Evolutionary conservation across 306 rosid genomes (phyloP).

Genomic region (Carpinus fangiana): DNA sequence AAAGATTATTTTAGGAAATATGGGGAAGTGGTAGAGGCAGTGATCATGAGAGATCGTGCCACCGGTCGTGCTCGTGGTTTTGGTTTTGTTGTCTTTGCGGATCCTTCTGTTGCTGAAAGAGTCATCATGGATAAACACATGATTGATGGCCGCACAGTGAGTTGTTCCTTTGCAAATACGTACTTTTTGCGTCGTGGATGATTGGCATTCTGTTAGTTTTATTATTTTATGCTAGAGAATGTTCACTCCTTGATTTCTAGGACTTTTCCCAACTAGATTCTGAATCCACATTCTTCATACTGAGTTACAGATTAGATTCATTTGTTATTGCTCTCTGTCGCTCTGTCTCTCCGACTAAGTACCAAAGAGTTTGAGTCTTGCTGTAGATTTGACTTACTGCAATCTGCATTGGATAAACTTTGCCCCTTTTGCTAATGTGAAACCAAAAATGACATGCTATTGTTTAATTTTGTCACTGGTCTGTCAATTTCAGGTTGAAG

Average conservation of each 20-base stretch:
- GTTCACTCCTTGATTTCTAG: neutral
- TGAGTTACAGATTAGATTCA: conserved; percentile 8
- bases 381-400: conserved; percentile 29
- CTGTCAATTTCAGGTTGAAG: conserved; percentile 77
- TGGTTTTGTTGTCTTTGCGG: conserved; percentile 83
- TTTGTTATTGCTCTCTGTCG: conserved; percentile 6
- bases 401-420: conserved; percentile 39
- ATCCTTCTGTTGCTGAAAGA: conserved; percentile 83
- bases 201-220: conserved; percentile 23
- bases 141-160: conserved; percentile 88
- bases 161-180: conserved; percentile 36
- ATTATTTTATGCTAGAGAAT: neutral
- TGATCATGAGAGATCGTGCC: conserved; percentile 95
- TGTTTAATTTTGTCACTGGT: conserved; percentile 35
- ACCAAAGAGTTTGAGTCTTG: conserved; percentile 17
- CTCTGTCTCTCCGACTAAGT: conserved; percentile 14
- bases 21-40: conserved; percentile 91
- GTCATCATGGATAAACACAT: conserved; percentile 86
- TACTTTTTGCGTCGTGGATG: conserved; percentile 7
- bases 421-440: conserved; percentile 7
- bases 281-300: conserved; percentile 7
- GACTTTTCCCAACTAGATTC: neutral
- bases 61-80: conserved; percentile 98
- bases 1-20: conserved; percentile 74
- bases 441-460: conserved; percentile 23